Percentiles rank a stretch among this genome's conserved stretches.
Evolutionary conservation across 2,329 filamentous ascomycete species (phyloP).

Genomic region (Pseudocercospora musae): DNA sequence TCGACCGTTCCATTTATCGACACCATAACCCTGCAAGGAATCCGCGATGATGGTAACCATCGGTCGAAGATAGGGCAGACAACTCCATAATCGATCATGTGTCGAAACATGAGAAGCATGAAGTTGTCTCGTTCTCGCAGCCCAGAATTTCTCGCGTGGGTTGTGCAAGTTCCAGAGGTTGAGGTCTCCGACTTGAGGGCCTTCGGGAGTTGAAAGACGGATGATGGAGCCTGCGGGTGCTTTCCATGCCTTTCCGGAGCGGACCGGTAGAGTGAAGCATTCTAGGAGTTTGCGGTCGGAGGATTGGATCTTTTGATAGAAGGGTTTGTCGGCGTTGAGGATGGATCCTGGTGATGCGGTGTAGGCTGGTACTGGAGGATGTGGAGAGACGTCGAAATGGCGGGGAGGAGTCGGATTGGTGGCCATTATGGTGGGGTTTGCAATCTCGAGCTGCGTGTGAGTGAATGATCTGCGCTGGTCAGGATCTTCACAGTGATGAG

Average conservation of each 20-base stretch:
- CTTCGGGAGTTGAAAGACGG: constrained; percentile 63
- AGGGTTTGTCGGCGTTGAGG: constrained; percentile 27
- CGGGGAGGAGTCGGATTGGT: not conserved
- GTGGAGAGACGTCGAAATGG: constrained; percentile 5
- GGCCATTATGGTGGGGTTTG: constrained; percentile 4
- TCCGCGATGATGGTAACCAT: constrained; percentile 67
- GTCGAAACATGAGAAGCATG: constrained; percentile 71
- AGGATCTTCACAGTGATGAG: not conserved
- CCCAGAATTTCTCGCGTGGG: constrained; percentile 79
- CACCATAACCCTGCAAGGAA: constrained; percentile 49
- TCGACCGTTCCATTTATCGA: constrained; percentile 56
- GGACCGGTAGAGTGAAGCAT: constrained; percentile 60
- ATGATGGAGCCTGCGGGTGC: constrained; percentile 67
- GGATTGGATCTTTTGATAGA: constrained; percentile 30
- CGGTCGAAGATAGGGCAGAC: constrained; percentile 71
- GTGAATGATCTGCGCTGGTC: not conserved
- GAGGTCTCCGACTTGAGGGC: constrained; percentile 77
- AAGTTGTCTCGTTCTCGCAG: constrained; percentile 71
- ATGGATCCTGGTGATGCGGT: constrained; percentile 30
- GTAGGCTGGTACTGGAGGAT: constrained; percentile 34
- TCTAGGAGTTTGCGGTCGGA: constrained; percentile 24
- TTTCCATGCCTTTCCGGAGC: constrained; percentile 70
- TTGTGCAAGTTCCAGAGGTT: constrained; percentile 79
- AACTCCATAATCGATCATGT: constrained; percentile 73
- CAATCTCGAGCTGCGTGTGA: not conserved